Percentiles rank a stretch among this genome's conserved stretches.
Evolutionary conservation across 441 rosid species (phyloP).

Genomic region (Gossypium davidsonii): DNA sequence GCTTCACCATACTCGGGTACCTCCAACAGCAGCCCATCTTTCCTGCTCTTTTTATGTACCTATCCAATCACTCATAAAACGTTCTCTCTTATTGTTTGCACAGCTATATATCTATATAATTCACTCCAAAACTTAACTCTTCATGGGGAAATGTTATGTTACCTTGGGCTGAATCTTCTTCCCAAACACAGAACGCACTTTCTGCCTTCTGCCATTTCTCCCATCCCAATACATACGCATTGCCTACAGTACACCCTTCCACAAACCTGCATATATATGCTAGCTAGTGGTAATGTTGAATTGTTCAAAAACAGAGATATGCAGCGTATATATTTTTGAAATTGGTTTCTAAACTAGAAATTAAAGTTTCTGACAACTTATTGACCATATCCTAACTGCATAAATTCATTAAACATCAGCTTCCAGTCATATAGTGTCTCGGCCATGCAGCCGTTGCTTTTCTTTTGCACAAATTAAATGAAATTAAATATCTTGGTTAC

Average conservation of each 20-base stretch:
- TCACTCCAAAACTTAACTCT: background rate
- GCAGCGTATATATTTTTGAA: background rate
- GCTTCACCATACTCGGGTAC: slow-evolving; percentile 34
- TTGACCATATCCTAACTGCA: too few relatives aligned
- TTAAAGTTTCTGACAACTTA: too few relatives aligned
- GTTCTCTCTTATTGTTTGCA: background rate
- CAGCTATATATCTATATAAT: background rate
- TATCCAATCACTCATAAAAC: slow-evolving; percentile 1
- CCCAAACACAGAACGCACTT: slow-evolving; percentile 55
- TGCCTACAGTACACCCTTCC: slow-evolving; percentile 59
- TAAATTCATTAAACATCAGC: too few relatives aligned
- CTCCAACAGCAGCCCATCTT: slow-evolving; percentile 37
- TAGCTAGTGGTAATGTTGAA: background rate
- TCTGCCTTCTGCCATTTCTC: slow-evolving; percentile 60
- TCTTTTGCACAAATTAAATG: too few relatives aligned
- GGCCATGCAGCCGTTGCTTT: too few relatives aligned
- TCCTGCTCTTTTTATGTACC: slow-evolving; percentile 59
- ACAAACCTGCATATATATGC: slow-evolving; percentile 38
- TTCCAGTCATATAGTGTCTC: too few relatives aligned
- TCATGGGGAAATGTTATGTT: background rate
- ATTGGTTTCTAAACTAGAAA: too few relatives aligned
- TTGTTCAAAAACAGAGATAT: background rate
- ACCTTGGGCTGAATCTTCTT: slow-evolving; percentile 51
- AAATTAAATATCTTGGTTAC: slow-evolving; percentile 16
- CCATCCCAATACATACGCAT: slow-evolving; percentile 50